Base-by-base conservation (phyloP, 2,329 filamentous ascomycete species). In the Xylaria sp. region DNA sequence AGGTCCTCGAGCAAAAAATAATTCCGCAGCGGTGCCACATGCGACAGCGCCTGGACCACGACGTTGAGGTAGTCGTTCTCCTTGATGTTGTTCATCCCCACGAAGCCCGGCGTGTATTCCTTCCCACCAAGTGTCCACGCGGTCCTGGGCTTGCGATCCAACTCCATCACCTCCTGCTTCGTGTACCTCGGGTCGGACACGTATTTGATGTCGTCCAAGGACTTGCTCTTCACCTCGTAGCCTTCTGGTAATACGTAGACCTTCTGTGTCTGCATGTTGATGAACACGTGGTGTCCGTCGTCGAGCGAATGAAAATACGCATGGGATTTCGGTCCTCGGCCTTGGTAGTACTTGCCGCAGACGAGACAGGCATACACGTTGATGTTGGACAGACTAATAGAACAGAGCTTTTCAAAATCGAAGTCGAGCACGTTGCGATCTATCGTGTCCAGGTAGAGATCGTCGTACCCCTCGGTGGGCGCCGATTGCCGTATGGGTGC, bases 31-130 rank as follows among this genome's bases (percentile, higher is more conserved):
- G 94, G 93, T 18, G 87, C 79, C 21, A 97, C 91, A 72, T 99
- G 94, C 2, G 93, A 88, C 37, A 99, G 81, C 6, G 92, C 88
- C 72, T 99, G 94, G 44, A 96, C 88, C 2, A 97, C 84, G 21
- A 96, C 93, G 70, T 99, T 99, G 69, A 97, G 83, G 76, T 99
- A 99, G 77, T 99, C 94, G 75, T 99, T 99, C 54, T 94, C 91
- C 74, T 99, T 99, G 80, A 99, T 97, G 75, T 99, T 99, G 81
- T 99, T 99, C 90, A 99, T 95, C 62, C 94, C 94, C 57, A 99
- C 91, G 70, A 92, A 99, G 5, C 94, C 93, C 18, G 94, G 94
- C 62, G 88, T 88, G 74, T 99, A 99, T 70, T 89, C 86, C 72
- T 89, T 90, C 59, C 91, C 91, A 45, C 81, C 80, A 39, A 97